Conservation (phyloP, 2,329 filamentous ascomycete genomes). For the Plectosphaerella plurivora region DNA sequence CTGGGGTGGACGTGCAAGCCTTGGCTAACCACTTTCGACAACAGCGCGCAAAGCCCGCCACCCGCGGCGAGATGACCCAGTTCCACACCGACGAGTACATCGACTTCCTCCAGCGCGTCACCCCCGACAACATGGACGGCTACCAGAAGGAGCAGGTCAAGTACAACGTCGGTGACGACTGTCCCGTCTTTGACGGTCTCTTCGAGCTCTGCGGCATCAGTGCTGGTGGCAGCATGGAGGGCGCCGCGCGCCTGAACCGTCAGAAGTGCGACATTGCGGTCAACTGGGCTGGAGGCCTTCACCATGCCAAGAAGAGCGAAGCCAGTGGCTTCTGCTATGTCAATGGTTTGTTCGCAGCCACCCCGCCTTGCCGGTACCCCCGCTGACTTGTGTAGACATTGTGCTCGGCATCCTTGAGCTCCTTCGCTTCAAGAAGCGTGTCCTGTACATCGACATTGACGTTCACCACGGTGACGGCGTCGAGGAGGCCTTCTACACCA, state of each 20-base stretch:
- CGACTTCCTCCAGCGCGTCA: slow-evolving; percentile 90
- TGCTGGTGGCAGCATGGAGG: slow-evolving; percentile 89
- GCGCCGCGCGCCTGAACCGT: slow-evolving; percentile 82
- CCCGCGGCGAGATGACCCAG: slow-evolving; percentile 82
- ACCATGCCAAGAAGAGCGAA: slow-evolving; percentile 96
- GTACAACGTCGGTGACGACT: slow-evolving; percentile 95
- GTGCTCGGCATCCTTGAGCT: slow-evolving; percentile 90
- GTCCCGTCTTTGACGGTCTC: slow-evolving; percentile 95
- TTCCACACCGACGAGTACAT: slow-evolving; percentile 97
- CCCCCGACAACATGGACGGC: slow-evolving; percentile 96
- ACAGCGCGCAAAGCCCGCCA: slow-evolving; percentile 80
- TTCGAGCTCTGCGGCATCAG: slow-evolving; percentile 96
- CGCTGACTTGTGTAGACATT: slow-evolving; percentile 61
- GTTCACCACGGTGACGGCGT: slow-evolving; percentile 90
- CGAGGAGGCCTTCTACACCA: slow-evolving; percentile 86
- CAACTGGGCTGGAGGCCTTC: slow-evolving; percentile 95
- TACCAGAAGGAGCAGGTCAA: slow-evolving; percentile 87
- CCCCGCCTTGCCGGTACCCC: not conserved
- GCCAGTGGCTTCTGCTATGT: slow-evolving; percentile 98
- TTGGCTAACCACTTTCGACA: slow-evolving; percentile 1
- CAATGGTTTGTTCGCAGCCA: slow-evolving; percentile 62
- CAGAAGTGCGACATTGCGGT: slow-evolving; percentile 94
- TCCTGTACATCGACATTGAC: slow-evolving; percentile 93
- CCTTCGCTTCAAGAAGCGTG: slow-evolving; percentile 73
- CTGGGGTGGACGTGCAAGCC: slow-evolving; percentile 26